Percentiles rank a stretch among this genome's conserved stretches.
Evolutionary conservation across 2,329 filamentous ascomycete species (phyloP).

Genomic region (Pyricularia sp.): DNA sequence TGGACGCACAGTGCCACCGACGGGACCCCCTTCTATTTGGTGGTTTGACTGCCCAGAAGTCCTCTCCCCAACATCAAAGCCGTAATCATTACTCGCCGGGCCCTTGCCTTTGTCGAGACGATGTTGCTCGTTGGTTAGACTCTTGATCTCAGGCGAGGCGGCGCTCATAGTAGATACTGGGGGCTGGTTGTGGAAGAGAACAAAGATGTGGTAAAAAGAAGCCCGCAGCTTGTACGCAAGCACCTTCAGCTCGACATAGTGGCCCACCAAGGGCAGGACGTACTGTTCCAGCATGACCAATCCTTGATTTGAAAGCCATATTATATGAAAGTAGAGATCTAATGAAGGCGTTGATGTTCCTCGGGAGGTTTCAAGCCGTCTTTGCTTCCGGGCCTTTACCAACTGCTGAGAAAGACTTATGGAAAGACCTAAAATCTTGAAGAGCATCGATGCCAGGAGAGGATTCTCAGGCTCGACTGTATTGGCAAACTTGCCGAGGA

Average conservation of each 20-base stretch:
- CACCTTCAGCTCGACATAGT: slow-evolving; percentile 76
- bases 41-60: slow-evolving; percentile 31
- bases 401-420: slow-evolving; percentile 80
- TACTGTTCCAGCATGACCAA: slow-evolving; percentile 80
- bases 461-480: slow-evolving; percentile 69
- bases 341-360: slow-evolving; percentile 71
- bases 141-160: slow-evolving; percentile 34
- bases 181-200: slow-evolving; percentile 89
- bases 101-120: slow-evolving; percentile 39
- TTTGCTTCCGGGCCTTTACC: slow-evolving; percentile 71
- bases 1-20: slow-evolving; percentile 26
- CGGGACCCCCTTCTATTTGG: slow-evolving; percentile 47
- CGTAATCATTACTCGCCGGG: slow-evolving; percentile 16
- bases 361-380: slow-evolving; percentile 57
- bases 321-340: slow-evolving; percentile 76
- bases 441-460: slow-evolving; percentile 72
- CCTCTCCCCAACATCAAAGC: slow-evolving; percentile 16
- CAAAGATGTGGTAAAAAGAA: slow-evolving; percentile 94
- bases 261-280: slow-evolving; percentile 74
- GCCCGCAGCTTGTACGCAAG: slow-evolving; percentile 86
- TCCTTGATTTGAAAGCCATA: slow-evolving; percentile 92
- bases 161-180: slow-evolving; percentile 56
- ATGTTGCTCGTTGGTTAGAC: slow-evolving; percentile 17
- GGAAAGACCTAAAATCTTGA: slow-evolving; percentile 84
- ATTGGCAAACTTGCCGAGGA: slow-evolving; percentile 80